Evolutionary conservation across 2,329 filamentous ascomycete species (phyloP), one percentile per base, ranked within the genome.

Genomic region (Cadophora luteo-olivacea): DNA sequence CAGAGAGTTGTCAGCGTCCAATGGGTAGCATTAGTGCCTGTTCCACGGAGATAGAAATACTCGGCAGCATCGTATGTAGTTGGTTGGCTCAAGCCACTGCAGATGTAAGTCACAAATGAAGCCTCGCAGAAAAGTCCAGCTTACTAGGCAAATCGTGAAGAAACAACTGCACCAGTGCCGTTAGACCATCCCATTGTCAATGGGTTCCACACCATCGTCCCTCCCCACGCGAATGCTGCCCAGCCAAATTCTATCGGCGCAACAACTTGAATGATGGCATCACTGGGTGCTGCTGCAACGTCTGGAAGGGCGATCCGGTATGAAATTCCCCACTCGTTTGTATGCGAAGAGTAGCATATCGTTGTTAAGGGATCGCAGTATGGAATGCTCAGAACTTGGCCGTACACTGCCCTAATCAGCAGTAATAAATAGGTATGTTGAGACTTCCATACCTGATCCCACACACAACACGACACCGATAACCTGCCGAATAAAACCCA

Each of bases 181-280:
- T 69, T 71, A 14, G 62, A 38, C 69, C 69, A 72, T 16, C 61
- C 65, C 24, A 71, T 64, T 9, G 69, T 70, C 25, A 71, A 55
- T 3, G 69, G 71, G 54, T 71, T 72, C 48, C 68, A 71, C 0
- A 67, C 66, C 69, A 71, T 71, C 1, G 67, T 72, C 16, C 69
- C 71, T 55, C 69, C 71, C 71, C 68, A 72, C 36, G 66, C 48
- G 61, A 72, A 71, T 16, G 69, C 69, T 3, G 67, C 68, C 71
- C 69, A 72, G 11, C 60, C 68, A 8, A 64, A 66, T 14, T 25
- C 52, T 25, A 68, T 54, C 5, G 69, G 69, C 5, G 71, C 68
- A 48, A 68, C 67, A 48, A 71, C 57, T 14, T 69, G 62, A 29
- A 72, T 49, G 51, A 72, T 70, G 14, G 63, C 71, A 68, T 72